A percentile compares a stretch with the other conserved stretches of the same genome.
Conservation (phyloP, 2,329 filamentous ascomycete genomes). For the Nakataea oryzae region DNA sequence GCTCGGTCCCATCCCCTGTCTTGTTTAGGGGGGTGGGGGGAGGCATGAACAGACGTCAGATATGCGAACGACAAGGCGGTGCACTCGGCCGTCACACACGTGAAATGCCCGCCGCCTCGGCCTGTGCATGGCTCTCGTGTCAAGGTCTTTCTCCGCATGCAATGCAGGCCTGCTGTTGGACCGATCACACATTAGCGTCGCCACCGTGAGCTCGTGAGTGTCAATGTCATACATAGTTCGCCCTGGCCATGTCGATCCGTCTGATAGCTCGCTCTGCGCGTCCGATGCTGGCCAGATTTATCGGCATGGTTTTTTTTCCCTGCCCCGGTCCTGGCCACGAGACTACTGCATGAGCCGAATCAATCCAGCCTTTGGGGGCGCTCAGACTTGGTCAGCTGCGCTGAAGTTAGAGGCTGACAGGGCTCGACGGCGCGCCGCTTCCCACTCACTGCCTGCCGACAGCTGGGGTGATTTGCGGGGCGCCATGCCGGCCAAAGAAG, state of each 20-base stretch:
- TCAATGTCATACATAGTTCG: background rate
- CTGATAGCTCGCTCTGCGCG: background rate
- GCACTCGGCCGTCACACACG: too few relatives aligned
- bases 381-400: too few relatives aligned
- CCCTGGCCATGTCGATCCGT: background rate
- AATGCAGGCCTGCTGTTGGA: background rate
- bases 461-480: background rate
- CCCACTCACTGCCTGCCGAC: too few relatives aligned
- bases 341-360: background rate
- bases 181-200: background rate
- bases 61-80: background rate
- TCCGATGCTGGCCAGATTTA: too few relatives aligned
- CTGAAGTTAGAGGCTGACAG: background rate
- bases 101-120: background rate
- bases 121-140: too few relatives aligned
- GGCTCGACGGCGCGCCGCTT: background rate
- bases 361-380: too few relatives aligned
- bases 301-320: background rate
- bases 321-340: background rate
- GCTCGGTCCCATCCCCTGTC: background rate
- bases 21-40: background rate
- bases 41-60: background rate
- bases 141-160: too few relatives aligned
- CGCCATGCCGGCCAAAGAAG: background rate
- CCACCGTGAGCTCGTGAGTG: background rate